These are phyloP conservation scores for Rhizophora mangle DNA, from an alignment of 345 rosid genomes.

Conservation along the genomic window DNA sequence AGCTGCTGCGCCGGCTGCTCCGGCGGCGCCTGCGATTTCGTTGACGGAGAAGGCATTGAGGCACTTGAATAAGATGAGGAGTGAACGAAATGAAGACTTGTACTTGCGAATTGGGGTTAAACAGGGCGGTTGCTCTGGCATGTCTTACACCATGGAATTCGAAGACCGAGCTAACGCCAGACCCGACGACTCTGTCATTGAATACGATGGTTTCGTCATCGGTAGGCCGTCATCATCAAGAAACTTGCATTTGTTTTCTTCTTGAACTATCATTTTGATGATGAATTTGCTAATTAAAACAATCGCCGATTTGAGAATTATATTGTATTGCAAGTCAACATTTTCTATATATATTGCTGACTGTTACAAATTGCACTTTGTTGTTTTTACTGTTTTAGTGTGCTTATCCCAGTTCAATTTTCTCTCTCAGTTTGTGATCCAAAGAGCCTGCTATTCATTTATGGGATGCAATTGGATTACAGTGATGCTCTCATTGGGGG, in stretches of 20 bases:
- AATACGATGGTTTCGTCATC: slow-evolving; percentile 69
- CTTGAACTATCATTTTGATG: too few relatives aligned
- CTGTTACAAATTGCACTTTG: background rate
- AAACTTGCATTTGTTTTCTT: background rate
- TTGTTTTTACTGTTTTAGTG: background rate
- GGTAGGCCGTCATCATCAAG: slow-evolving; percentile 40
- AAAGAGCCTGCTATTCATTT: slow-evolving; percentile 90
- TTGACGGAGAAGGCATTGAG: slow-evolving; percentile 72
- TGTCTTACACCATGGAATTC: slow-evolving; percentile 95
- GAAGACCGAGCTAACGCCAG: slow-evolving; percentile 60
- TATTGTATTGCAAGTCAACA: background rate
- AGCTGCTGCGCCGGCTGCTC: slow-evolving; percentile 28
- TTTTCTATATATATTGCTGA: slow-evolving; percentile 1
- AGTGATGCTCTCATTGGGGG: slow-evolving; percentile 95
- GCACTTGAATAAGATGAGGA: slow-evolving; percentile 79
- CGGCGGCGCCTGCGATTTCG: slow-evolving; percentile 58
- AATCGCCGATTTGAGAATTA: too few relatives aligned
- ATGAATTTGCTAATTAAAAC: too few relatives aligned
- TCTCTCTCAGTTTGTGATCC: slow-evolving; percentile 90
- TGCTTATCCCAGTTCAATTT: background rate
- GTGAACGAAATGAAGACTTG: slow-evolving; percentile 62
- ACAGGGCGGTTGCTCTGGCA: slow-evolving; percentile 96
- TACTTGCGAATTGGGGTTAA: slow-evolving; percentile 90
- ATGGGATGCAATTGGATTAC: slow-evolving; percentile 95
- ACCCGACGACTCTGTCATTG: slow-evolving; percentile 78